Evolutionary conservation across 345 rosid genomes (phyloP).

Genomic region (Leavenworthia alabamica): DNA sequence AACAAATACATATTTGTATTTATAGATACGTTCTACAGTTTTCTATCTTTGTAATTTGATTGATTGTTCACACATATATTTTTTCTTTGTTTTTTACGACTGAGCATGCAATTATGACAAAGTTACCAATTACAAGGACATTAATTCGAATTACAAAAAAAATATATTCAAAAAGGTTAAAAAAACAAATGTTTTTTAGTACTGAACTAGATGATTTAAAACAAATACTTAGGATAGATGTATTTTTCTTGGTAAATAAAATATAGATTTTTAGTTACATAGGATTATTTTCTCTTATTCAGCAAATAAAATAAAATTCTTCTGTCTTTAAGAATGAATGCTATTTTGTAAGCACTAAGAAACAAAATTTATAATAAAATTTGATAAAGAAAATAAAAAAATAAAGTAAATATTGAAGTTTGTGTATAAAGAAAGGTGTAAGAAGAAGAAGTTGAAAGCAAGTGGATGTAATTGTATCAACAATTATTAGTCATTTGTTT

Average conservation of each 20-base stretch:
- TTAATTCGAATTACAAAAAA: neutral
- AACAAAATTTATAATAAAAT: neutral
- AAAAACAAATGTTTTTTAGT: neutral
- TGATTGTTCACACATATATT: neutral
- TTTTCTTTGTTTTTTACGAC: neutral
- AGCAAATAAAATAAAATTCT: neutral
- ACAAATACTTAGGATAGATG: neutral
- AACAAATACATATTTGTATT: neutral
- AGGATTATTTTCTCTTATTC: neutral
- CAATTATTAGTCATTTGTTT: conserved; percentile 35
- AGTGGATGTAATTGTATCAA: conserved; percentile 46
- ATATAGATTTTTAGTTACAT: neutral
- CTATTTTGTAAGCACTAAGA: neutral
- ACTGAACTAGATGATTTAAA: neutral
- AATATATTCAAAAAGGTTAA: neutral
- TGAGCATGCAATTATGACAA: neutral
- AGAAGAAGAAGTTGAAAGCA: conserved; percentile 54
- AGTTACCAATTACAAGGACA: neutral
- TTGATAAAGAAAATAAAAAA: neutral
- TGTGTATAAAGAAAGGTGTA: conserved; percentile 23
- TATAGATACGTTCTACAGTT: neutral
- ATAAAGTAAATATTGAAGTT: conserved; percentile 2
- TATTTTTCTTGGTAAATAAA: neutral
- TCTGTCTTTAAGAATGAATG: neutral
- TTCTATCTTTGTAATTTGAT: neutral